These are phyloP conservation scores for Diutina sp. DNA, from an alignment of 1,139 yeast species.

Conservation along the genomic window DNA sequence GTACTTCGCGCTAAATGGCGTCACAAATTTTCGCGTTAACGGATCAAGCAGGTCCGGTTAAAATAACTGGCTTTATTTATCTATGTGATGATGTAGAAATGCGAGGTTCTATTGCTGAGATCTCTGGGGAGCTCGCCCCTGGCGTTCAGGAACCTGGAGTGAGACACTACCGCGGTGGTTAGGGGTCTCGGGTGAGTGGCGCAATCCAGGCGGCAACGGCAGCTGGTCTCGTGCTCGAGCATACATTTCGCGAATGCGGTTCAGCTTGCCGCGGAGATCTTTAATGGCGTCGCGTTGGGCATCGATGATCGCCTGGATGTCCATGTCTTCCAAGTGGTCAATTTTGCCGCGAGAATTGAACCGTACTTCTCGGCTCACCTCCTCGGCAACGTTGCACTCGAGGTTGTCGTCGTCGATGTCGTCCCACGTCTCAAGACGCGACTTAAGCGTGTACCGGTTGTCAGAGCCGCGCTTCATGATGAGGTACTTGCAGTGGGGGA, in stretches of 20 bases:
- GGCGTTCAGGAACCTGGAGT: not conserved
- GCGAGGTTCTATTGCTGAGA: not conserved
- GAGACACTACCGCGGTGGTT: not conserved
- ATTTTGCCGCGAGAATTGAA: slow-evolving; percentile 27
- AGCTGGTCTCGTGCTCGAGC: slow-evolving; percentile 5
- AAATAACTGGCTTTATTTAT: no score
- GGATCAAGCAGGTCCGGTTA: not conserved
- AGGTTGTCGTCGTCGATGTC: slow-evolving; percentile 33
- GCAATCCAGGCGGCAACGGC: not conserved
- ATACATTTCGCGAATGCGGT: slow-evolving; percentile 21
- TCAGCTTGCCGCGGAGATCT: slow-evolving; percentile 24
- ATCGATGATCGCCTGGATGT: slow-evolving; percentile 25
- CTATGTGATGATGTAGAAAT: not conserved
- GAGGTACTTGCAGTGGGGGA: slow-evolving; percentile 74
- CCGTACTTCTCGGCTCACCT: slow-evolving; percentile 27
- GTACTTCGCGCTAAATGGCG: not conserved
- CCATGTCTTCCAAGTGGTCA: slow-evolving; percentile 26
- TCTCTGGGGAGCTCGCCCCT: not conserved
- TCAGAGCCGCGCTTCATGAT: slow-evolving; percentile 52
- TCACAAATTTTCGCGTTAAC: not conserved
- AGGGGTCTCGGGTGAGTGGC: not conserved
- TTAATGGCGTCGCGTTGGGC: slow-evolving; percentile 35
- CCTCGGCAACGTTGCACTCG: slow-evolving; percentile 16
- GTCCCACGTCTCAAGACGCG: slow-evolving; percentile 49
- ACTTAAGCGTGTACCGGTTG: slow-evolving; percentile 36